Conservation (phyloP, 352 stramenopile genomes). For the Aphanomyces cochlioides region DNA sequence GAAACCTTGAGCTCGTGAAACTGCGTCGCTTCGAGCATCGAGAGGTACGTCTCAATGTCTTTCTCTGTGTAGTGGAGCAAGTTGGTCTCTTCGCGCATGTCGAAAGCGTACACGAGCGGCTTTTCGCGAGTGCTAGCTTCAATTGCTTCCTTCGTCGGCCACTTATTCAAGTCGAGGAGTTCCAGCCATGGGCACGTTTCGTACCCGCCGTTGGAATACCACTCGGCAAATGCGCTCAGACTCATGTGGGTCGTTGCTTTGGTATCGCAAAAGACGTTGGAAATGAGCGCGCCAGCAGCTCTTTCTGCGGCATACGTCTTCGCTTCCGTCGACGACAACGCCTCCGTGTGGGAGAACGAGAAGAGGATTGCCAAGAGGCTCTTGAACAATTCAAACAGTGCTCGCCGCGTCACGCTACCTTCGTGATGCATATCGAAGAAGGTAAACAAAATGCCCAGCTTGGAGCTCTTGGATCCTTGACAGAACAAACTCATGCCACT, state of each 20-base stretch:
- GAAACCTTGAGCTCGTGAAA: slow-evolving; percentile 61
- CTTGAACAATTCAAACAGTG: slow-evolving; percentile 80
- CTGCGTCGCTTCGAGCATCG: slow-evolving; percentile 77
- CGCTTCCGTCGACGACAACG: slow-evolving; percentile 57
- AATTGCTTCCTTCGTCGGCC: slow-evolving; percentile 85
- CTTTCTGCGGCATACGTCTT: slow-evolving; percentile 79
- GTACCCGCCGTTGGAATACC: slow-evolving; percentile 94
- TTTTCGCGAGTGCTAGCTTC: slow-evolving; percentile 84
- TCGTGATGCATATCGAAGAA: slow-evolving; percentile 64
- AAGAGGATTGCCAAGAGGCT: slow-evolving; percentile 78
- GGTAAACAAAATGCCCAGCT: slow-evolving; percentile 87
- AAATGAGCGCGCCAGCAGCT: slow-evolving; percentile 87
- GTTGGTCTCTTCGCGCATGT: slow-evolving; percentile 77
- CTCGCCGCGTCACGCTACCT: slow-evolving; percentile 60
- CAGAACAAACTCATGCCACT: slow-evolving; percentile 92
- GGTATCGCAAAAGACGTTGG: slow-evolving; percentile 81
- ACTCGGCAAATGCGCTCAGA: slow-evolving; percentile 94
- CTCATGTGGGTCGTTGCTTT: slow-evolving; percentile 75
- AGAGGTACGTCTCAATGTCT: slow-evolving; percentile 83
- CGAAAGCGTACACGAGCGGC: slow-evolving; percentile 78
- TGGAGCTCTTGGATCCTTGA: slow-evolving; percentile 92
- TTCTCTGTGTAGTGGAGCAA: slow-evolving; percentile 82
- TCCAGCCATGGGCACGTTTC: slow-evolving; percentile 95
- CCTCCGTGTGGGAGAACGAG: slow-evolving; percentile 77
- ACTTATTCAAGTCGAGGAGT: slow-evolving; percentile 94